phyloP scores from a whole-genome alignment of 2,329 filamentous ascomycete species.

The Colletotrichum melonis region DNA sequence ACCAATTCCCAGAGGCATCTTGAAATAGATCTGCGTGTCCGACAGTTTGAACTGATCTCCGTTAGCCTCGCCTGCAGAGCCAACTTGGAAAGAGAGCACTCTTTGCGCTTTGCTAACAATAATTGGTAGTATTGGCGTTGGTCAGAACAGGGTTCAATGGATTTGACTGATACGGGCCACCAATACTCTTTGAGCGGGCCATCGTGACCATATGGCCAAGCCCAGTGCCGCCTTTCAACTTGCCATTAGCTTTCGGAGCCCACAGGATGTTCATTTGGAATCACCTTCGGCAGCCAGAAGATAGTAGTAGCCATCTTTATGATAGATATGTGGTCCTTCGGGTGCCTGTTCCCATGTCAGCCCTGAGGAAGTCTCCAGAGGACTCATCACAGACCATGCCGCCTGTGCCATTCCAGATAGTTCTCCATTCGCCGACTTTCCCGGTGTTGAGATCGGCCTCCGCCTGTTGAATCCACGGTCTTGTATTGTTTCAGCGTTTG shows the following conservation, averaged over 20 bases:
- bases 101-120: constrained; percentile 40
- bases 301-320: constrained; percentile 63
- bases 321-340: constrained; percentile 67
- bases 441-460: constrained; percentile 42
- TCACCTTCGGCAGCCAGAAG: constrained; percentile 61
- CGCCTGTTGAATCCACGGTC: constrained; percentile 60
- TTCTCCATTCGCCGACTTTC: constrained; percentile 15
- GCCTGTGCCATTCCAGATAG: constrained; percentile 18
- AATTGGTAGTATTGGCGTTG: constrained; percentile 54
- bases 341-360: constrained; percentile 5
- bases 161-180: constrained; percentile 57
- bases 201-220: constrained; percentile 60
- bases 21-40: constrained; percentile 69
- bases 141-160: constrained; percentile 58
- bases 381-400: constrained; percentile 2
- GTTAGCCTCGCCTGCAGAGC: not conserved
- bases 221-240: constrained; percentile 54
- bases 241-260: not conserved
- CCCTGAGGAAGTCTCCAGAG: too few relatives aligned
- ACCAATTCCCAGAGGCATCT: constrained; percentile 53
- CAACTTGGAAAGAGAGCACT: not conserved
- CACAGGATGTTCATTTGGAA: not conserved
- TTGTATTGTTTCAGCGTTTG: constrained; percentile 43
- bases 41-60: constrained; percentile 56
- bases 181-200: constrained; percentile 54